Percentiles rank a stretch among this genome's conserved stretches.
Evolutionary conservation across 768 basidiomycete species (phyloP).

Genomic region (Hemileccinum impolitum): DNA sequence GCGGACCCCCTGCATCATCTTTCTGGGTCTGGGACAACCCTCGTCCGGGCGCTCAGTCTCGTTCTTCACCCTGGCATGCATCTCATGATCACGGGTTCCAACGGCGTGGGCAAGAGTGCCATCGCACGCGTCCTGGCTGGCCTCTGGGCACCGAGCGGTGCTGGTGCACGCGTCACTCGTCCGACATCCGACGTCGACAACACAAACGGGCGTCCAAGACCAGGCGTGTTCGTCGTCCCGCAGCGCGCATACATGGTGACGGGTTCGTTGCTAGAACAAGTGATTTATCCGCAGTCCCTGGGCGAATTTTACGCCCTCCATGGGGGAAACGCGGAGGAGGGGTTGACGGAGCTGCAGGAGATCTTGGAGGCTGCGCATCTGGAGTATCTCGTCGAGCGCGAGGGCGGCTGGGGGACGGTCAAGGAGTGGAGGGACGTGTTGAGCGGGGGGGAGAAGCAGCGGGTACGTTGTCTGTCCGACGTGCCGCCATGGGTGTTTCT

Average conservation of each 20-base stretch:
- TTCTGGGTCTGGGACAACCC: slow-evolving; percentile 32
- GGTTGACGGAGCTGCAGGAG: slow-evolving; percentile 63
- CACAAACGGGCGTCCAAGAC: slow-evolving; percentile 31
- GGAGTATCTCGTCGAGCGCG: slow-evolving; percentile 78
- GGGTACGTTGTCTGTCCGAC: slow-evolving; percentile 43
- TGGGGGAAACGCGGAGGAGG: slow-evolving; percentile 44
- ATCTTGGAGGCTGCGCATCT: slow-evolving; percentile 83
- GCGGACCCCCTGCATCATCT: slow-evolving; percentile 12
- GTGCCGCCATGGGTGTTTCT: slow-evolving; percentile 2
- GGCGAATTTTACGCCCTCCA: slow-evolving; percentile 68
- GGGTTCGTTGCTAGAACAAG: slow-evolving; percentile 86
- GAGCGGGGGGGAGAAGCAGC: slow-evolving; percentile 95
- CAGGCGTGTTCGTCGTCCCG: slow-evolving; percentile 80
- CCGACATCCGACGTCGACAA: slow-evolving; percentile 25
- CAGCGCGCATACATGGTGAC: slow-evolving; percentile 91
- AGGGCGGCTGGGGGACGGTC: slow-evolving; percentile 84
- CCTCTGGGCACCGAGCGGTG: slow-evolving; percentile 69
- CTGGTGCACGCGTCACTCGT: slow-evolving; percentile 31
- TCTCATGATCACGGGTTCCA: slow-evolving; percentile 89
- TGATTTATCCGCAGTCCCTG: slow-evolving; percentile 77
- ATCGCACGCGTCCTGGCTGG: slow-evolving; percentile 87
- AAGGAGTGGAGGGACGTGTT: slow-evolving; percentile 98
- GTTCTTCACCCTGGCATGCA: slow-evolving; percentile 72
- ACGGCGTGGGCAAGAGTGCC: slow-evolving; percentile 89
- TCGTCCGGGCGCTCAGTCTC: slow-evolving; percentile 71